Evolutionary conservation across 2,329 filamentous ascomycete species (phyloP).

Genomic region (Corinectria fuckeliana): DNA sequence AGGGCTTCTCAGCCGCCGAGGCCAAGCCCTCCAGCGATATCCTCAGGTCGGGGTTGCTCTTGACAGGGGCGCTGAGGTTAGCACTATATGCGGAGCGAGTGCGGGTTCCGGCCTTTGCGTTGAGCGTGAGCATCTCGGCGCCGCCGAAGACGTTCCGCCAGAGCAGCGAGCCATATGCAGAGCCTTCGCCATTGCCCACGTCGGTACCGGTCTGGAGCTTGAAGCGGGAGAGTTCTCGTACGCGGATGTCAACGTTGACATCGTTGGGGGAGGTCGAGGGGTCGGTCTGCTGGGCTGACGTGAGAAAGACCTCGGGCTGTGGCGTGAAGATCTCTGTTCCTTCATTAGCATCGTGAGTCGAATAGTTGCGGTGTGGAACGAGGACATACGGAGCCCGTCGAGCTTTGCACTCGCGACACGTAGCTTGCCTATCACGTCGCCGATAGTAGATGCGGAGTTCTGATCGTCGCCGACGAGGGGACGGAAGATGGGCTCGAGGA

Average conservation of each 20-base stretch:
- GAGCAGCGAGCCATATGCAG: constrained; percentile 85
- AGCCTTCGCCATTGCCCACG: constrained; percentile 91
- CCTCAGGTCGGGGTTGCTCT: constrained; percentile 82
- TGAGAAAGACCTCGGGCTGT: constrained; percentile 81
- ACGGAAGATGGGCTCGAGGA: constrained; percentile 81
- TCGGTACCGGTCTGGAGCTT: constrained; percentile 95
- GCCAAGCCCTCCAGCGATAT: constrained; percentile 81
- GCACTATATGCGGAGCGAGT: constrained; percentile 92
- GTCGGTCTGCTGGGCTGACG: constrained; percentile 73
- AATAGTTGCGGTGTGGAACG: background rate
- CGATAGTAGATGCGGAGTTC: constrained; percentile 75
- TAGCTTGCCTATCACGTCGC: constrained; percentile 77
- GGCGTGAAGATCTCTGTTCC: constrained; percentile 82
- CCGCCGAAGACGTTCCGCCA: constrained; percentile 95
- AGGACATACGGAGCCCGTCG: constrained; percentile 74
- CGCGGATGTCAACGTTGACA: constrained; percentile 81
- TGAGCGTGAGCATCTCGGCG: constrained; percentile 85
- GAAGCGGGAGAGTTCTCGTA: constrained; percentile 83
- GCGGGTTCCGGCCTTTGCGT: constrained; percentile 86
- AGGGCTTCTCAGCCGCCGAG: constrained; percentile 86
- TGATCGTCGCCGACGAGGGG: constrained; percentile 76
- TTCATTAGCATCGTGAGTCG: constrained; percentile 24
- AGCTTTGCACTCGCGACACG: constrained; percentile 76
- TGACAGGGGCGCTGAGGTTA: constrained; percentile 80
- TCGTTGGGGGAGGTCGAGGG: constrained; percentile 76